These are phyloP conservation scores for Fusarium sp. DNA, from an alignment of 2,329 filamentous ascomycete genomes.

Conservation along the genomic window DNA sequence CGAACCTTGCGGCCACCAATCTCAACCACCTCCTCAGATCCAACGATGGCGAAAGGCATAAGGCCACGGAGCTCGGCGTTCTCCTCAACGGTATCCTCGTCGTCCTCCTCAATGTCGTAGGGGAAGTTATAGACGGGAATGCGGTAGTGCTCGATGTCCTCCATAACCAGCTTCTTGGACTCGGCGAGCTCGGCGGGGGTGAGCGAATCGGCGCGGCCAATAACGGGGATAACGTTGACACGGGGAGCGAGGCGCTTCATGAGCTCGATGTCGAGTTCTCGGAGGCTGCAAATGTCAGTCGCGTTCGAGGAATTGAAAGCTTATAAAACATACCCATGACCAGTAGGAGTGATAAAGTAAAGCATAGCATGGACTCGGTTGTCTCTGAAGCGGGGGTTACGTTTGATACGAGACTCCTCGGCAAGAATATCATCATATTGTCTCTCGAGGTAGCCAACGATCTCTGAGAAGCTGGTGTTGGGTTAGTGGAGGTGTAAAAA, in stretches of 20 bases:
- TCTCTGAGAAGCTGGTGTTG: slow-evolving; percentile 83
- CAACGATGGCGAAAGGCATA: slow-evolving; percentile 99
- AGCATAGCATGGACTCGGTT: slow-evolving; percentile 98
- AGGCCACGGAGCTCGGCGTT: slow-evolving; percentile 96
- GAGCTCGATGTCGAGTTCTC: slow-evolving; percentile 98
- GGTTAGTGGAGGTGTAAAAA: slow-evolving; percentile 12
- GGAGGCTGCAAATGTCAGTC: slow-evolving; percentile 70
- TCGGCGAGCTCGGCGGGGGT: slow-evolving; percentile 96
- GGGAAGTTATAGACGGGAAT: slow-evolving; percentile 99
- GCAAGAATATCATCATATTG: slow-evolving; percentile 99
- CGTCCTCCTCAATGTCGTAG: slow-evolving; percentile 99
- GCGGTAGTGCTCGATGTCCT: slow-evolving; percentile 99
- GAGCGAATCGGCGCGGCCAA: slow-evolving; percentile 97
- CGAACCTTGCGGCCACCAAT: slow-evolving; percentile 92
- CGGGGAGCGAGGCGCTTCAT: slow-evolving; percentile 99
- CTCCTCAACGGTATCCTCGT: slow-evolving; percentile 99
- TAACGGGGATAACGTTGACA: slow-evolving; percentile 98
- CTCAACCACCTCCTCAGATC: slow-evolving; percentile 94
- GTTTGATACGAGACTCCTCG: slow-evolving; percentile 99
- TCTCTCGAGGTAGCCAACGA: slow-evolving; percentile 97
- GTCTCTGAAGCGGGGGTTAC: slow-evolving; percentile 99
- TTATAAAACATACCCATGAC: slow-evolving; percentile 76
- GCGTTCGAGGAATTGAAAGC: background rate
- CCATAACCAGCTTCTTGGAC: slow-evolving; percentile 99
- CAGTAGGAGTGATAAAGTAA: slow-evolving; percentile 99